Percentiles rank a stretch among this genome's conserved stretches.
Conservation (phyloP, 2,329 filamentous ascomycete species). For the Chaetothyriales sp. region DNA sequence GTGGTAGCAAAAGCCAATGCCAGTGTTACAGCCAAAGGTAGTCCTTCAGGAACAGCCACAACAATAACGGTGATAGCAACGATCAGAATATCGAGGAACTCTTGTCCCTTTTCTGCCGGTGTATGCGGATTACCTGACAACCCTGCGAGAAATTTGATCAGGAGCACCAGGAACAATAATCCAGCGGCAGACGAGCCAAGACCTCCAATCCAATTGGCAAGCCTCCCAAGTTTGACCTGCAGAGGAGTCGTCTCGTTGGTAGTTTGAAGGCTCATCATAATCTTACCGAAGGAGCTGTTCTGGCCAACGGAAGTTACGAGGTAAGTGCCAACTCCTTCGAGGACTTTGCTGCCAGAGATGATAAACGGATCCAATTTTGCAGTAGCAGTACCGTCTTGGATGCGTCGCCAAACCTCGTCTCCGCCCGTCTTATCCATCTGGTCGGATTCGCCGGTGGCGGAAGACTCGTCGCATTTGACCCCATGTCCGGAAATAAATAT, state of each 20-base stretch:
- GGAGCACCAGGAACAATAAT: conserved; percentile 68
- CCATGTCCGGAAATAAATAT: conserved; percentile 54
- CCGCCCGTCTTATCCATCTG: conserved; percentile 53
- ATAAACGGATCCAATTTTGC: conserved; percentile 56
- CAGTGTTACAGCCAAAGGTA: conserved; percentile 64
- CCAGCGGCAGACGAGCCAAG: conserved; percentile 61
- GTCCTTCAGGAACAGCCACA: conserved; percentile 63
- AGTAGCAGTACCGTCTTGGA: conserved; percentile 39
- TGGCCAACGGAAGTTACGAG: conserved; percentile 60
- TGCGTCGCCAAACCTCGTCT: conserved; percentile 43
- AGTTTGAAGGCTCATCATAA: conserved; percentile 59
- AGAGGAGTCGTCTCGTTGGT: conserved; percentile 63
- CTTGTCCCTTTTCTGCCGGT: conserved; percentile 62
- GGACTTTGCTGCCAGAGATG: conserved; percentile 67
- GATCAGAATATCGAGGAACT: conserved; percentile 63
- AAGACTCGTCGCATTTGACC: conserved; percentile 60
- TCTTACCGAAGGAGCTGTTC: conserved; percentile 62
- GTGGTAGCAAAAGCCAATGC: conserved; percentile 65
- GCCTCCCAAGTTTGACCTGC: conserved; percentile 60
- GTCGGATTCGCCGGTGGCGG: conserved; percentile 61
- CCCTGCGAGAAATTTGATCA: conserved; percentile 69
- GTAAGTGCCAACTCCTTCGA: conserved; percentile 63
- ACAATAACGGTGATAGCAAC: conserved; percentile 69
- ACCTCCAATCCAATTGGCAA: conserved; percentile 67
- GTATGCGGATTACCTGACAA: conserved; percentile 41